Percentiles rank a stretch among this genome's conserved stretches.
Evolutionary conservation across 225 moss, liverwort and hornwort species (phyloP).

Genomic region (Marchantia paleacea): DNA sequence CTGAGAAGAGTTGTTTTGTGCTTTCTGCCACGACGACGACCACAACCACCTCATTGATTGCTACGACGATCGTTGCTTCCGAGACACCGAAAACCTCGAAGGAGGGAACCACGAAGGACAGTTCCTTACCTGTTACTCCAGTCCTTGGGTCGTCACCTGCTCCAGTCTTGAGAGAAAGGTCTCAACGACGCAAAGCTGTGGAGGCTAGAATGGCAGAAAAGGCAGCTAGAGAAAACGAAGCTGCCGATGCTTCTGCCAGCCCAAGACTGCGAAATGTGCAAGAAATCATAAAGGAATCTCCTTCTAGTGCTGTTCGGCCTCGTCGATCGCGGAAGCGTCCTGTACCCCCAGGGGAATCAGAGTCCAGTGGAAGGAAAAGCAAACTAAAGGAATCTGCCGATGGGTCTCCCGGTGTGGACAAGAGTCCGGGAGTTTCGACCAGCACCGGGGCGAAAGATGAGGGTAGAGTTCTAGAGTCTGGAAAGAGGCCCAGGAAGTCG

Average conservation of each 20-base stretch:
- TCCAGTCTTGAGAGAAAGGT: conserved; percentile 40
- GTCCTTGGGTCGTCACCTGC: not conserved
- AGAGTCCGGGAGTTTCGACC: conserved; percentile 29
- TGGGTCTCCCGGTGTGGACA: conserved; percentile 20
- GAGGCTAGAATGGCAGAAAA: conserved; percentile 47
- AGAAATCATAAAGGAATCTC: conserved; percentile 32
- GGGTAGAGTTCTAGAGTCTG: conserved; percentile 13
- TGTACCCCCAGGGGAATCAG: conserved; percentile 34
- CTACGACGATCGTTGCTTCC: not conserved
- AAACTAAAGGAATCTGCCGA: conserved; percentile 21
- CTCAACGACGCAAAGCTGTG: conserved; percentile 38
- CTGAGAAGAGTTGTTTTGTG: not conserved
- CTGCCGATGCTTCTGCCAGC: conserved; percentile 18
- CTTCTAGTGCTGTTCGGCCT: conserved; percentile 28
- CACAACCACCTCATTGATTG: not conserved
- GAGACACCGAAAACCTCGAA: not conserved
- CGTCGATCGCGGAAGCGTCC: conserved; percentile 48
- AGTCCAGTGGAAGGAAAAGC: conserved; percentile 36
- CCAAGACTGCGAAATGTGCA: conserved; percentile 44
- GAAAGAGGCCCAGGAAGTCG: conserved; percentile 29
- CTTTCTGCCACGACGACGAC: not conserved
- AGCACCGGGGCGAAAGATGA: conserved; percentile 16
- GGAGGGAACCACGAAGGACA: not conserved
- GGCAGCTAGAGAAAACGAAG: conserved; percentile 32
- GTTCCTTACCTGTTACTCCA: conserved; percentile 11